Percentiles rank a stretch among this genome's conserved stretches.
These are phyloP conservation scores for Kluyveromyces lactis DNA, from an alignment of 805 yeast genomes.

Conservation along the genomic window DNA sequence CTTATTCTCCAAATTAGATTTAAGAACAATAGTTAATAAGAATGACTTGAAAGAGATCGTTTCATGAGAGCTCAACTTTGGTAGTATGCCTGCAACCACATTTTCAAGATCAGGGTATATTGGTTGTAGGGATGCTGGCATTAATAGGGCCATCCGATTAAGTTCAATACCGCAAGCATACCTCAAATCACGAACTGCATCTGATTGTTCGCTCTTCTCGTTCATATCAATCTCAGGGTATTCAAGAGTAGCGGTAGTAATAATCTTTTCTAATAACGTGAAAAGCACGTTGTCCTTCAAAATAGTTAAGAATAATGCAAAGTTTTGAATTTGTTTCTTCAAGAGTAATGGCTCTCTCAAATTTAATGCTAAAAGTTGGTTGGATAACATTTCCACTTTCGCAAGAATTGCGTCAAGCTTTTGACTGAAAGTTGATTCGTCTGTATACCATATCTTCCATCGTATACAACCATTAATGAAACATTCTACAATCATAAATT, in stretches of 20 bases:
- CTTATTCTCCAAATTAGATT: slow-evolving; percentile 67
- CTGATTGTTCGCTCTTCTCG: slow-evolving; percentile 61
- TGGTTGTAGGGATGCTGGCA: slow-evolving; percentile 82
- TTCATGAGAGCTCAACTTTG: slow-evolving; percentile 80
- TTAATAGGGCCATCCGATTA: slow-evolving; percentile 85
- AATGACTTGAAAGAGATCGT: slow-evolving; percentile 91
- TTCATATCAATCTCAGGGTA: slow-evolving; percentile 49
- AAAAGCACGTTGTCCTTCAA: slow-evolving; percentile 79
- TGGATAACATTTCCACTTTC: slow-evolving; percentile 62
- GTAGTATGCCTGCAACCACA: slow-evolving; percentile 65
- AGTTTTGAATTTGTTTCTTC: slow-evolving; percentile 80
- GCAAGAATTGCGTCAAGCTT: slow-evolving; percentile 43
- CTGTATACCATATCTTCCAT: slow-evolving; percentile 88
- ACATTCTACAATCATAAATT: slow-evolving; percentile 79
- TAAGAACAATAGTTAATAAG: slow-evolving; percentile 80
- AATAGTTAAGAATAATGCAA: slow-evolving; percentile 89
- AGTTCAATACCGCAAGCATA: slow-evolving; percentile 92
- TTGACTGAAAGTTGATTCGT: slow-evolving; percentile 37
- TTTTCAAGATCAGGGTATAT: slow-evolving; percentile 76
- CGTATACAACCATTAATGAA: slow-evolving; percentile 87
- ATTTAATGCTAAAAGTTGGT: slow-evolving; percentile 64
- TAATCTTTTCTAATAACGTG: slow-evolving; percentile 73
- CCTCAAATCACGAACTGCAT: slow-evolving; percentile 75
- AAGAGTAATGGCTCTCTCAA: slow-evolving; percentile 72
- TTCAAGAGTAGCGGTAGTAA: slow-evolving; percentile 75